Evolutionary conservation across 352 stramenopile species (phyloP).

Genomic region (Phytophthora cryptogea): DNA sequence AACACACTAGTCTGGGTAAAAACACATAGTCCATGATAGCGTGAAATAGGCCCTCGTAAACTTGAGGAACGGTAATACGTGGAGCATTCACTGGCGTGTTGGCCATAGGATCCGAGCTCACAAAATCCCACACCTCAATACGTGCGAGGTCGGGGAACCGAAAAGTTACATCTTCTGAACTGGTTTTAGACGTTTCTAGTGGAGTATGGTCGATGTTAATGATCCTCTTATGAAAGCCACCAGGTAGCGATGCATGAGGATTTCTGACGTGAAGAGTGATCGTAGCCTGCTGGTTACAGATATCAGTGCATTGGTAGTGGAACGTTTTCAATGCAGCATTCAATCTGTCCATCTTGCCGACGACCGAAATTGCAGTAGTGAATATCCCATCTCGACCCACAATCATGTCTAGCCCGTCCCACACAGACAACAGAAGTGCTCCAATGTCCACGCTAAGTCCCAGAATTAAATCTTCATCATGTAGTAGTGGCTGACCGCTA

Average conservation of each 20-base stretch:
- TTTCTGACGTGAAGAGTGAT: conserved; percentile 28
- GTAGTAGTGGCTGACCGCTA: neutral
- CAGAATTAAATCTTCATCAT: conserved; percentile 10
- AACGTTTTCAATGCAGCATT: conserved; percentile 29
- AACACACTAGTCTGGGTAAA: conserved; percentile 40
- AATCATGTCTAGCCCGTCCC: conserved; percentile 1
- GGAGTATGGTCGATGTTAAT: conserved; percentile 36
- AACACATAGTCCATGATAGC: conserved; percentile 55
- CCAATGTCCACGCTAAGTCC: conserved; percentile 15
- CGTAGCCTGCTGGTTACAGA: conserved; percentile 20
- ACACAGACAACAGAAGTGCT: conserved; percentile 3
- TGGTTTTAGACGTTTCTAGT: conserved; percentile 26
- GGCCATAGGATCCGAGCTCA: conserved; percentile 44
- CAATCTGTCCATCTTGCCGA: conserved; percentile 9
- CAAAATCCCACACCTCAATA: conserved; percentile 57
- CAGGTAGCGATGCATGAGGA: neutral
- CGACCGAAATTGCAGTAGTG: neutral
- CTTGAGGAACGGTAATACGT: conserved; percentile 46
- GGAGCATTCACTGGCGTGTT: conserved; percentile 36
- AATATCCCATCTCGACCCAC: neutral
- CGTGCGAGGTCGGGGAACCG: conserved; percentile 45
- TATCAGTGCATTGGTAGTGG: conserved; percentile 21
- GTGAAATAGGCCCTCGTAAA: conserved; percentile 24
- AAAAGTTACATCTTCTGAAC: conserved; percentile 50
- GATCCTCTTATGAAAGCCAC: conserved; percentile 22